Evolutionary conservation across 805 yeast genomes (phyloP).

Genomic region (Ogataea zsoltii): DNA sequence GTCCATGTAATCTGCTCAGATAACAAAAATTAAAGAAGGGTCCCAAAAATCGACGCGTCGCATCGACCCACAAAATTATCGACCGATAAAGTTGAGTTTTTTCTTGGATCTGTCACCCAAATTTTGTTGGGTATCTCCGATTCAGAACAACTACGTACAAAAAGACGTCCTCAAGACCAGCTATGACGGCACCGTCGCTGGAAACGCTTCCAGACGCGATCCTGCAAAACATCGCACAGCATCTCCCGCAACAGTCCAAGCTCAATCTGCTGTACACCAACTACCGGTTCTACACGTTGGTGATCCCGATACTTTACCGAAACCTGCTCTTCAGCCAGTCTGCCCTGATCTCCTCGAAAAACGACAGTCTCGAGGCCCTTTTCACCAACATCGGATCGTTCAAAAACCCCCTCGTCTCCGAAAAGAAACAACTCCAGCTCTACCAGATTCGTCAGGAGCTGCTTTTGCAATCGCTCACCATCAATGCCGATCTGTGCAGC

Average conservation of each 20-base stretch:
- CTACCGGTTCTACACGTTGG: conserved; percentile 33
- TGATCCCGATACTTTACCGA: conserved; percentile 37
- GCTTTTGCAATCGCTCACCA: conserved; percentile 37
- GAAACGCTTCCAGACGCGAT: conserved; percentile 25
- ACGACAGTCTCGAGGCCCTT: conserved; percentile 36
- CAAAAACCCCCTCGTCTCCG: conserved; percentile 34
- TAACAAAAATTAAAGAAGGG: no score
- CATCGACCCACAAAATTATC: no score
- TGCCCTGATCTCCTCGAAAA: conserved; percentile 31
- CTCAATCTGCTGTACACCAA: conserved; percentile 34
- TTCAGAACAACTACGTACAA: no score
- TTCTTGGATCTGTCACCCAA: no score
- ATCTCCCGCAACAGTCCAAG: conserved; percentile 43
- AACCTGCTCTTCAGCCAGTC: conserved; percentile 38
- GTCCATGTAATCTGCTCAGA: no score
- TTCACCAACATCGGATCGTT: conserved; percentile 42
- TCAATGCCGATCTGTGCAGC: conserved; percentile 37
- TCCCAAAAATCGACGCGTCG: no score
- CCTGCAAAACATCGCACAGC: conserved; percentile 23
- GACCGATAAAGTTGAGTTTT: no score
- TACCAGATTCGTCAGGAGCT: conserved; percentile 41
- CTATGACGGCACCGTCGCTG: conserved; percentile 8
- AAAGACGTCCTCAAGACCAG: no score
- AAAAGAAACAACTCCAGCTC: conserved; percentile 39
- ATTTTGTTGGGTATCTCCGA: no score